These are phyloP conservation scores for Salix caprea DNA, from an alignment of 345 rosid species.

Conservation along the genomic window DNA sequence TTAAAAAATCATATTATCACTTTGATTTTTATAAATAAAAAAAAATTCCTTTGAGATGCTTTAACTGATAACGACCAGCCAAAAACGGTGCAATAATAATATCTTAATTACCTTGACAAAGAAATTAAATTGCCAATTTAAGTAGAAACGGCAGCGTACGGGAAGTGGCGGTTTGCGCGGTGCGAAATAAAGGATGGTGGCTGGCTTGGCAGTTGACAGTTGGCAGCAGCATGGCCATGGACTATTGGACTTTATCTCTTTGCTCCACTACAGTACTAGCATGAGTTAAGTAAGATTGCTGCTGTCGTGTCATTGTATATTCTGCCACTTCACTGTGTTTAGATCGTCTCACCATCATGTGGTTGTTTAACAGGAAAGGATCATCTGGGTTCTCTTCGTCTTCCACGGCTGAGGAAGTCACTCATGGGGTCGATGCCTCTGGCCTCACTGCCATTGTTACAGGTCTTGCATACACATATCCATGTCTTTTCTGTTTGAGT, in stretches of 20 bases:
- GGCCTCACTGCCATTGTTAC: constrained; percentile 80
- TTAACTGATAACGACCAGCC: neutral
- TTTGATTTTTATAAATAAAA: too few species aligned
- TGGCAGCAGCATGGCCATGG: neutral
- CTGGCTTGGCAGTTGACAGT: neutral
- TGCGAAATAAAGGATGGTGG: neutral
- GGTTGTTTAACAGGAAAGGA: constrained; percentile 56
- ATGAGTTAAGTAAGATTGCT: neutral
- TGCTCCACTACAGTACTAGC: neutral
- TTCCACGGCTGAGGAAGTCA: constrained; percentile 80
- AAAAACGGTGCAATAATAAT: neutral
- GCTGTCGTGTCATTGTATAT: neutral
- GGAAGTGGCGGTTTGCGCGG: neutral
- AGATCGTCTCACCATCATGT: constrained; percentile 23
- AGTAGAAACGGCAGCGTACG: neutral
- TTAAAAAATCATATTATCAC: too few species aligned
- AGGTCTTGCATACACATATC: constrained; percentile 25
- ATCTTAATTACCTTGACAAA: neutral
- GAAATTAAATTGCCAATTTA: neutral
- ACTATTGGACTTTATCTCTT: neutral
- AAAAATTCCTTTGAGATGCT: too few species aligned
- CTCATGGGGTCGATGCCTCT: constrained; percentile 63
- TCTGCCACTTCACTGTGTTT: neutral
- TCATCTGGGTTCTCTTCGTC: constrained; percentile 72
- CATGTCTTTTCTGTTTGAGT: neutral